Percentiles rank a stretch among this genome's conserved stretches.
Evolutionary conservation across 176 grass and related monocot genomes (phyloP).

Genomic region (Dactylis glomerata): DNA sequence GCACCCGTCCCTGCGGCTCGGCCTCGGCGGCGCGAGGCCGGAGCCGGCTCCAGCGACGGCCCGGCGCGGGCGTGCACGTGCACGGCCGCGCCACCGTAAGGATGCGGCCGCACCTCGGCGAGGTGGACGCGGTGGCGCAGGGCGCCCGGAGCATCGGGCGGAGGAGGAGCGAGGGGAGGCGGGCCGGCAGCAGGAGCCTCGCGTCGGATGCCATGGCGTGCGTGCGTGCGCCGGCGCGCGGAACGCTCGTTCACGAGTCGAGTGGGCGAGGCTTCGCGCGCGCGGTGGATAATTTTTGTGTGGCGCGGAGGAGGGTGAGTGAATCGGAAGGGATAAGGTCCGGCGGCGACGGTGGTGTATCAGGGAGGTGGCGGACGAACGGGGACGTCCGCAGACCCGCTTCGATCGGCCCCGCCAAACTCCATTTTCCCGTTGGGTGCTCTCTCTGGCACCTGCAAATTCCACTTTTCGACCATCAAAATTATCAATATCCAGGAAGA

Average conservation of each 20-base stretch:
- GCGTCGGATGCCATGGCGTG: conserved; percentile 48
- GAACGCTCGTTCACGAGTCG: neutral
- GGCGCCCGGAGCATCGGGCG: conserved; percentile 21
- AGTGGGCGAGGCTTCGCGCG: neutral
- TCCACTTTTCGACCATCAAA: too few relatives aligned
- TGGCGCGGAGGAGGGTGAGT: neutral
- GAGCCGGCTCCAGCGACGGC: neutral
- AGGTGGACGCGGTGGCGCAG: conserved; percentile 25
- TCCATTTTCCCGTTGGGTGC: neutral
- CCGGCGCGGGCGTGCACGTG: neutral
- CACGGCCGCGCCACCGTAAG: neutral
- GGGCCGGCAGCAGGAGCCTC: conserved; percentile 36
- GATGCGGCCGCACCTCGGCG: conserved; percentile 23
- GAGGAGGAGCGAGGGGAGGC: conserved; percentile 19
- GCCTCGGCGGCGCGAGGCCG: conserved; percentile 25
- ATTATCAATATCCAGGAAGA: too few relatives aligned
- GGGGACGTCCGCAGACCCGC: neutral
- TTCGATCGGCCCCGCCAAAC: neutral
- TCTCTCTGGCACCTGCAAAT: too few relatives aligned
- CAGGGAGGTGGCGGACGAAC: neutral
- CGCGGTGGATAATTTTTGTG: neutral
- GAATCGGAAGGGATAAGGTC: conserved; percentile 4
- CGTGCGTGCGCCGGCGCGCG: neutral
- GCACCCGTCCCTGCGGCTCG: conserved; percentile 20
- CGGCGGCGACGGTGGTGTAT: neutral